Percentiles rank a stretch among this genome's conserved stretches.
phyloP scores from a whole-genome alignment of 768 basidiomycete species.

The Solioccasus polychromus region DNA sequence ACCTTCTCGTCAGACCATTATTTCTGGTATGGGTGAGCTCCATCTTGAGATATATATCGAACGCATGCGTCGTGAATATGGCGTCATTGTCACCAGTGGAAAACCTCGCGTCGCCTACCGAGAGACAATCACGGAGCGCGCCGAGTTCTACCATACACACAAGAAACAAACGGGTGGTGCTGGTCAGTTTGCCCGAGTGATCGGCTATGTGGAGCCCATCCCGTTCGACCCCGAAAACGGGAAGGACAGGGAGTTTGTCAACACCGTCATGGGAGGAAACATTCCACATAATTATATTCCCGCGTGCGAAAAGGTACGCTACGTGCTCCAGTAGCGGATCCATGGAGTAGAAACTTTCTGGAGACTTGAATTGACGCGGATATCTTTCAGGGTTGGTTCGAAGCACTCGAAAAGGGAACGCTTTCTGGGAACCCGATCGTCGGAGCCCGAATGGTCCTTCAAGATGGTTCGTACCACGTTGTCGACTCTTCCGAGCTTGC shows the following conservation, averaged over 20 bases:
- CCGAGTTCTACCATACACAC: constrained; percentile 87
- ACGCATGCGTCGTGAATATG: constrained; percentile 97
- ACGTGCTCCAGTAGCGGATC: neutral
- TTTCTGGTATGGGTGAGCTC: constrained; percentile 99
- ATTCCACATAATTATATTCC: constrained; percentile 92
- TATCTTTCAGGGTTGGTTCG: constrained; percentile 77
- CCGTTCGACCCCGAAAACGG: constrained; percentile 69
- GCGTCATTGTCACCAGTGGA: constrained; percentile 88
- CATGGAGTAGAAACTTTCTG: neutral
- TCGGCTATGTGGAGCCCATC: constrained; percentile 90
- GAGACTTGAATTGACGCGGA: neutral
- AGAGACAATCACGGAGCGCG: constrained; percentile 83
- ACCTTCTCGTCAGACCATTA: constrained; percentile 72
- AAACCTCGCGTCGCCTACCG: constrained; percentile 97
- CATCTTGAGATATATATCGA: constrained; percentile 99
- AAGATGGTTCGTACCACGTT: constrained; percentile 89
- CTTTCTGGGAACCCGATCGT: constrained; percentile 86
- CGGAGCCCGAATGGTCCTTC: constrained; percentile 81
- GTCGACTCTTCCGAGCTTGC: constrained; percentile 97
- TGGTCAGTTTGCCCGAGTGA: constrained; percentile 93
- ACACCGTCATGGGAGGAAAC: constrained; percentile 86
- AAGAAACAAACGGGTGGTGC: constrained; percentile 99
- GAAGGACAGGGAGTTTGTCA: constrained; percentile 83
- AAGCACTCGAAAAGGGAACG: constrained; percentile 88
- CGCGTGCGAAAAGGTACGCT: constrained; percentile 83